Evolutionary conservation across 768 basidiomycete genomes (phyloP), one percentile per base, ranked within the genome.

Genomic region (Russula emetica): DNA sequence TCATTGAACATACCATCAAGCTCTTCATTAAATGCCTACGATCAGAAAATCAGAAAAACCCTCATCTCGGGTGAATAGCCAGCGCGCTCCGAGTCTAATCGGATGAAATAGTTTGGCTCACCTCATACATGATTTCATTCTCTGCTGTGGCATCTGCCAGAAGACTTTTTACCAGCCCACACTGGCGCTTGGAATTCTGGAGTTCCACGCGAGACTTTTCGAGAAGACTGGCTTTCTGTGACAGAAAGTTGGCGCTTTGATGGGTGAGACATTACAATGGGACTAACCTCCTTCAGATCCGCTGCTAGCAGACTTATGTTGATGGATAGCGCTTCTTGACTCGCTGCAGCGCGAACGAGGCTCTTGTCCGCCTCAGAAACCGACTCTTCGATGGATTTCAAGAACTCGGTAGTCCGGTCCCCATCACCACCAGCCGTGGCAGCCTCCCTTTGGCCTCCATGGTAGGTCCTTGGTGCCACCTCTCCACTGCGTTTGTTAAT

Each of bases 121-220:
- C 93, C 80, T 94, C 90, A 67, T 94, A 95, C 83, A 96, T 88
- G 72, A 93, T 90, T 70, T 94, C 91, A 74, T 95, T 90, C 77
- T 97, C 94, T 1, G 85, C 81, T 10, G 87, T 89, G 36, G 85
- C 83, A 70, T 95, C 90, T 20, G 82, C 80, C 16, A 93, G 78
- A 32, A 94, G 79, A 67, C 83, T 84, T 73, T 91, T 91, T 4
- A 94, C 83, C 32, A 93, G 76, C 68, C 90, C 91, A 65, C 85
- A 87, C 72, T 92, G 89, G 20, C 89, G 82, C 67, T 82, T 87
- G 20, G 83, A 74, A 66, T 82, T 85, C 70, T 86, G 83, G 34
- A 94, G 78, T 66, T 93, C 90, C 30, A 81, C 73, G 57, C 80
- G 79, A 24, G 81, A 73, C 61, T 79, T 82, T 69, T 88, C 87